Percentiles rank a stretch among this genome's conserved stretches.
Evolutionary conservation across 805 yeast genomes (phyloP).

Genomic region (Lachancea meyersii): DNA sequence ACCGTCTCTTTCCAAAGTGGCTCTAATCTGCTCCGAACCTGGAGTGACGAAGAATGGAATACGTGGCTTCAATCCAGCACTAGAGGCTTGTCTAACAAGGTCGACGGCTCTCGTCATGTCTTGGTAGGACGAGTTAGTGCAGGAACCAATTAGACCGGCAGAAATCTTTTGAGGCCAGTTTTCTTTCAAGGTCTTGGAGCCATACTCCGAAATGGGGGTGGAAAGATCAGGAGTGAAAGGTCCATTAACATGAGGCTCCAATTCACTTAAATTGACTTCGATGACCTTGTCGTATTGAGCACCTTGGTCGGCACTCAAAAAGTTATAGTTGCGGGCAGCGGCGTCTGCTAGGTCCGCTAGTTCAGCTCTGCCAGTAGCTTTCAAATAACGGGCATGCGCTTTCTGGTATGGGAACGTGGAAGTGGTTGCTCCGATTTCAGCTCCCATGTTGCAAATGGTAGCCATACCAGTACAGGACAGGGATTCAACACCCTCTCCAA

Average conservation of each 20-base stretch:
- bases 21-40: conserved; percentile 97
- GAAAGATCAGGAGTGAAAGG: conserved; percentile 98
- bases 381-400: conserved; percentile 70
- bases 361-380: conserved; percentile 77
- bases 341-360: conserved; percentile 77
- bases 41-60: conserved; percentile 93
- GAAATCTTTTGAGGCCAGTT: conserved; percentile 82
- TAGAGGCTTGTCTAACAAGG: conserved; percentile 78
- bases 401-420: conserved; percentile 92
- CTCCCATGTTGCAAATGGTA: conserved; percentile 99
- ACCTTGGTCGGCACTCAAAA: conserved; percentile 77
- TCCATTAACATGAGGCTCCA: conserved; percentile 95
- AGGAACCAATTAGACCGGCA: conserved; percentile 95
- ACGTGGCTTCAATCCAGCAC: conserved; percentile 83
- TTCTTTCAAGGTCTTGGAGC: conserved; percentile 59
- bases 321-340: conserved; percentile 46
- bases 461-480: conserved; percentile 99
- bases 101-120: conserved; percentile 97
- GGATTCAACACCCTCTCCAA: conserved; percentile 86
- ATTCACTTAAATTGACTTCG: conserved; percentile 76
- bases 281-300: conserved; percentile 88
- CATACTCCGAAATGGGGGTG: conserved; percentile 82
- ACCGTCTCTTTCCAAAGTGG: conserved; percentile 95
- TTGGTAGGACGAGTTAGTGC: conserved; percentile 97
- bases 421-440: conserved; percentile 98